These are phyloP conservation scores for Adansonia madagascariensis DNA, from an alignment of 441 rosid genomes.

Conservation along the genomic window DNA sequence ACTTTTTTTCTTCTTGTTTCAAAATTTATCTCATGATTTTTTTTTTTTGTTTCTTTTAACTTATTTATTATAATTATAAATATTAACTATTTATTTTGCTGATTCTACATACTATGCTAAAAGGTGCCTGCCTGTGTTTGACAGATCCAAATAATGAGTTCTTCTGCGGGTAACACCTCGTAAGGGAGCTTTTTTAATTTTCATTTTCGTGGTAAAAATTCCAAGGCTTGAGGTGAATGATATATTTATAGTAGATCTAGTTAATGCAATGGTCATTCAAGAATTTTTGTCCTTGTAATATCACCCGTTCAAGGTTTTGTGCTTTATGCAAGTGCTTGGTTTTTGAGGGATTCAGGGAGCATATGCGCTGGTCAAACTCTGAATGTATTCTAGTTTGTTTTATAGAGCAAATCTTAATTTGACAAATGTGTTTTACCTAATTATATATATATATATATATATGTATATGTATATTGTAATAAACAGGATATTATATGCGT, in stretches of 20 bases:
- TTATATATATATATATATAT: not conserved
- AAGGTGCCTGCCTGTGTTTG: not conserved
- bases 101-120: not conserved
- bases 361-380: not conserved
- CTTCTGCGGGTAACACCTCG: constrained; percentile 39
- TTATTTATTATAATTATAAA: not conserved
- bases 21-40: not conserved
- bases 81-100: not conserved
- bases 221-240: constrained; percentile 19
- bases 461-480: not conserved
- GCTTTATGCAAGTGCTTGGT: constrained; percentile 21
- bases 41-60: no score
- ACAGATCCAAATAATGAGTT: constrained; percentile 59
- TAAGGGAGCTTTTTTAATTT: constrained; percentile 4
- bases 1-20: not conserved
- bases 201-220: not conserved
- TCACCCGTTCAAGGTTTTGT: constrained; percentile 11
- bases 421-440: constrained; percentile 14
- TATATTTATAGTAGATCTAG: constrained; percentile 25
- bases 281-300: constrained; percentile 9
- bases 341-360: not conserved
- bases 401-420: constrained; percentile 25
- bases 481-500: not conserved
- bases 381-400: constrained; percentile 34
- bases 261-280: constrained; percentile 26